Conservation (phyloP, 768 basidiomycete genomes). For the Tricholoma terreum region DNA sequence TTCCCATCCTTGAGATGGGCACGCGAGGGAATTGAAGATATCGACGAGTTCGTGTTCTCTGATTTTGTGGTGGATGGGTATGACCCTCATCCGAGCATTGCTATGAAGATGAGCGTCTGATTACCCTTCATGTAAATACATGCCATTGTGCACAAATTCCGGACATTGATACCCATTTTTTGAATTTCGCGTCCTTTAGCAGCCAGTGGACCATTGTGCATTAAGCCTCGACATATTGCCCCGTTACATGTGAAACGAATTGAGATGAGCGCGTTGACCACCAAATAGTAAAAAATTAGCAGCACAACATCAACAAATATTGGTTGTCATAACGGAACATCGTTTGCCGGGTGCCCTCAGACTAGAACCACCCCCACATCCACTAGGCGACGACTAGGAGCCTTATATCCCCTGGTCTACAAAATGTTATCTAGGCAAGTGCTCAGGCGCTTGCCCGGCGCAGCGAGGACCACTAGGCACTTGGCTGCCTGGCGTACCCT, state of each 20-base stretch:
- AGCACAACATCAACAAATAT: conserved; percentile 6
- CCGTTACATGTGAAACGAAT: too few relatives aligned
- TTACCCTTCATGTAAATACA: neutral
- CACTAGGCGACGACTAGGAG: neutral
- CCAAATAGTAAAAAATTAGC: neutral
- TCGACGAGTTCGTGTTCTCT: conserved; percentile 77
- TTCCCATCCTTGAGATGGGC: conserved; percentile 84
- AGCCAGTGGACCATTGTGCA: too few relatives aligned
- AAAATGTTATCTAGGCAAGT: conserved; percentile 35
- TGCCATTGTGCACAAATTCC: too few relatives aligned
- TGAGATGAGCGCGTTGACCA: too few relatives aligned
- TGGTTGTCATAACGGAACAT: conserved; percentile 1
- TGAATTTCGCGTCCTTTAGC: too few relatives aligned
- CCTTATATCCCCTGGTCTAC: neutral
- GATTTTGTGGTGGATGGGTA: conserved; percentile 90
- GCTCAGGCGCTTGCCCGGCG: conserved; percentile 29
- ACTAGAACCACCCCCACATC: conserved; percentile 1
- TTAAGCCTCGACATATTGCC: too few relatives aligned
- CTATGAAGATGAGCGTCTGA: conserved; percentile 96
- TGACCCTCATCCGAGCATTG: conserved; percentile 74
- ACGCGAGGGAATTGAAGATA: conserved; percentile 57
- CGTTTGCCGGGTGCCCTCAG: neutral
- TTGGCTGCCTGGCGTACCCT: conserved; percentile 28
- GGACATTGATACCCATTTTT: too few relatives aligned
- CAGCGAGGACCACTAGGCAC: conserved; percentile 14